phyloP scores from a whole-genome alignment of 805 yeast species.

The Suhomyces emberorum region DNA sequence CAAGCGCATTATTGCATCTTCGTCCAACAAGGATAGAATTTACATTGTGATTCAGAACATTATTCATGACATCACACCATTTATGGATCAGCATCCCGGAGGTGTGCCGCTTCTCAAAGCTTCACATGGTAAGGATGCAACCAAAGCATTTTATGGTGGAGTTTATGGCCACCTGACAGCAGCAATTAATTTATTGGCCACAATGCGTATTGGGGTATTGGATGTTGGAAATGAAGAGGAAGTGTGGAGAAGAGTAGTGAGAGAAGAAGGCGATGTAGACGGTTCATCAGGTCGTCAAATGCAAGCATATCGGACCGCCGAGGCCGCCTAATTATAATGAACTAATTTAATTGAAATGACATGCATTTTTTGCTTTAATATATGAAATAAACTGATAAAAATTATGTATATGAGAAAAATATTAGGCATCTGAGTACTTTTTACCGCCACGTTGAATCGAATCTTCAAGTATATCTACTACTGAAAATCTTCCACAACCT shows the following conservation, averaged over 20 bases:
- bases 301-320: slow-evolving; percentile 28
- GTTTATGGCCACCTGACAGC: slow-evolving; percentile 93
- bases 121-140: slow-evolving; percentile 90
- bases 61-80: slow-evolving; percentile 90
- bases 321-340: slow-evolving; percentile 30
- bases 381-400: too few species aligned
- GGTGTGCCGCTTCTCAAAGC: slow-evolving; percentile 75
- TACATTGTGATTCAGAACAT: slow-evolving; percentile 85
- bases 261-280: slow-evolving; percentile 55
- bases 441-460: too few species aligned
- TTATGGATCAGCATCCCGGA: slow-evolving; percentile 91
- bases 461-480: too few species aligned
- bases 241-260: slow-evolving; percentile 73
- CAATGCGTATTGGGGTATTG: slow-evolving; percentile 88
- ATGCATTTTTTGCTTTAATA: too few species aligned
- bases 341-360: too few species aligned
- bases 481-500: too few species aligned
- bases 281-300: slow-evolving; percentile 18
- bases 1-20: slow-evolving; percentile 33
- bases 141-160: slow-evolving; percentile 92
- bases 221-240: slow-evolving; percentile 79
- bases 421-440: too few species aligned
- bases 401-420: too few species aligned
- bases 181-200: slow-evolving; percentile 84
- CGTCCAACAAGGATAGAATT: slow-evolving; percentile 45